Evolutionary conservation across 352 stramenopile genomes (phyloP).

Genomic region (Pythium plurisporium): DNA sequence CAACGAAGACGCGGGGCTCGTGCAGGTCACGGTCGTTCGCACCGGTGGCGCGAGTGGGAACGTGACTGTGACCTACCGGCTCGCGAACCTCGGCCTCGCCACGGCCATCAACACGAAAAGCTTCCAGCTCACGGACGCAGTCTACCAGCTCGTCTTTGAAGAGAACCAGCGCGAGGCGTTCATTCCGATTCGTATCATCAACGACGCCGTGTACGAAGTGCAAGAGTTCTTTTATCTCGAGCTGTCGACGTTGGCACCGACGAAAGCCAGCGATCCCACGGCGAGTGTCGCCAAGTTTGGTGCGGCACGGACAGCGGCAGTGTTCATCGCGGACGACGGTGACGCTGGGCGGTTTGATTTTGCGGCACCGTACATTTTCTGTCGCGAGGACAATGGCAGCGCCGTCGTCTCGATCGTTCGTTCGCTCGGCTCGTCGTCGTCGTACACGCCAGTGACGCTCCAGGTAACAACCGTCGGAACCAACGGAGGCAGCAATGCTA

Average conservation of each 20-base stretch:
- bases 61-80: conserved; percentile 39
- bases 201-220: conserved; percentile 53
- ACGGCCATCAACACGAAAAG: conserved; percentile 63
- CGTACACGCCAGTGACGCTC: conserved; percentile 50
- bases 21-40: conserved; percentile 48
- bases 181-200: conserved; percentile 50
- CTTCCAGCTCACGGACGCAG: conserved; percentile 39
- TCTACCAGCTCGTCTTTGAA: conserved; percentile 41
- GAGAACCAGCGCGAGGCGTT: conserved; percentile 42
- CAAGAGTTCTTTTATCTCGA: conserved; percentile 69
- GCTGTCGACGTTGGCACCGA: conserved; percentile 30
- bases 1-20: conserved; percentile 33
- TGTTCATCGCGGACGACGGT: conserved; percentile 59
- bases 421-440: conserved; percentile 49
- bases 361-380: conserved; percentile 44
- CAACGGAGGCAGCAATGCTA: conserved; percentile 52
- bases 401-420: conserved; percentile 51
- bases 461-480: conserved; percentile 38
- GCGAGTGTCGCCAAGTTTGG: conserved; percentile 37
- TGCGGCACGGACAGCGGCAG: conserved; percentile 18
- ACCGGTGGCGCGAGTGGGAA: conserved; percentile 33
- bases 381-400: conserved; percentile 57
- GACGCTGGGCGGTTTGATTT: conserved; percentile 68
- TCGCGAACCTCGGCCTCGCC: conserved; percentile 37
- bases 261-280: conserved; percentile 28